Percentiles rank a stretch among this genome's conserved stretches.
phyloP scores from a whole-genome alignment of 805 yeast species.

The Torulaspora microellipsoides region DNA sequence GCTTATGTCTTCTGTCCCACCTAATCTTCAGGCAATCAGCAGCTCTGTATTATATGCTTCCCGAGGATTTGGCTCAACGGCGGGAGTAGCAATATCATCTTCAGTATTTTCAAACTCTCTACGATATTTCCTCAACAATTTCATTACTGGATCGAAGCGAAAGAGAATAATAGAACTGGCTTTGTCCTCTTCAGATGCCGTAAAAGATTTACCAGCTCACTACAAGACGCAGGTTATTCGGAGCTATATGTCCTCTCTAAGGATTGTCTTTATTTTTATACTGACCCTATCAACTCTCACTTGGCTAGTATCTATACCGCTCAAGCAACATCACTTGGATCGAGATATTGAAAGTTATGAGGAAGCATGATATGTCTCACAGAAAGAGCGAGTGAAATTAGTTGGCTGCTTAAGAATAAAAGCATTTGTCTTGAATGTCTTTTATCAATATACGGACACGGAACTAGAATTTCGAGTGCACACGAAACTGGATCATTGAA shows the following conservation, averaged over 20 bases:
- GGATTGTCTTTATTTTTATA: slow-evolving; percentile 6
- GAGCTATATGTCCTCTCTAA: slow-evolving; percentile 5
- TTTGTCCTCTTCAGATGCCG: slow-evolving; percentile 7
- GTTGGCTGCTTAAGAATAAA: too few species aligned
- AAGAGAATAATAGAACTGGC: slow-evolving; percentile 6
- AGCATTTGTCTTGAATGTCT: too few species aligned
- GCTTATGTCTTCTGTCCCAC: slow-evolving; percentile 9
- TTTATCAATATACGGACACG: too few species aligned
- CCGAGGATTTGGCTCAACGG: slow-evolving; percentile 8
- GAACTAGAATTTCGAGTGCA: too few species aligned
- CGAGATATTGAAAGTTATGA: neutral
- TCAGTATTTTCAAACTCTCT: slow-evolving; percentile 11
- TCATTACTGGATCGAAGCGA: slow-evolving; percentile 5
- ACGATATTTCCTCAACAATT: slow-evolving; percentile 4
- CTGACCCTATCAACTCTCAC: slow-evolving; percentile 4
- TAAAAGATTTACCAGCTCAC: slow-evolving; percentile 1
- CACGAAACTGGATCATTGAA: too few species aligned
- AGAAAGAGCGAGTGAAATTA: too few species aligned
- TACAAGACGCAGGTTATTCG: slow-evolving; percentile 8
- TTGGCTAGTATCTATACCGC: slow-evolving; percentile 2
- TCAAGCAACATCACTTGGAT: slow-evolving; percentile 1
- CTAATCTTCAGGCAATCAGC: slow-evolving; percentile 6
- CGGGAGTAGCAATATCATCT: slow-evolving; percentile 33
- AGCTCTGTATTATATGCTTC: slow-evolving; percentile 12
- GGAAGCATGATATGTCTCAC: neutral